Evolutionary conservation across 352 stramenopile genomes (phyloP).

Genomic region (Elongisporangium anandrum): DNA sequence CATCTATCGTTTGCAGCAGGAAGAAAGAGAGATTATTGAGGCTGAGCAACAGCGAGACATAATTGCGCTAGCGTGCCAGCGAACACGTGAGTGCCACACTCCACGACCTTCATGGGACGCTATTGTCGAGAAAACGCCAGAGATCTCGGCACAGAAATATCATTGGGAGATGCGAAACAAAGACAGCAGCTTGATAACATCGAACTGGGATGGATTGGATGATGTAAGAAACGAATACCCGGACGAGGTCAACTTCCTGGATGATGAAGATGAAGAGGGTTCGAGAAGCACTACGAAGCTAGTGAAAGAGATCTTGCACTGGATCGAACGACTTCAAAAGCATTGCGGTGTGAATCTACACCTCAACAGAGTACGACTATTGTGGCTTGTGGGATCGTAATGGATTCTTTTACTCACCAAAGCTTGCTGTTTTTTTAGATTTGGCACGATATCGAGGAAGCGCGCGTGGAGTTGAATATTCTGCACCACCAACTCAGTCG

Average conservation of each 20-base stretch:
- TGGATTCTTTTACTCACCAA: background rate
- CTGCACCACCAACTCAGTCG: constrained; percentile 63
- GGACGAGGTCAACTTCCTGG: constrained; percentile 5
- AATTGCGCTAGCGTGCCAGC: constrained; percentile 17
- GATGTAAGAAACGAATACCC: constrained; percentile 2
- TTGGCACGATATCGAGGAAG: constrained; percentile 75
- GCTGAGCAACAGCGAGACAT: constrained; percentile 20
- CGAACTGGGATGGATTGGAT: background rate
- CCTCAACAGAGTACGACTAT: constrained; percentile 49
- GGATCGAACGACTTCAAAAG: constrained; percentile 77
- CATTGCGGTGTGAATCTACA: constrained; percentile 75
- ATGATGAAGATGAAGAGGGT: background rate
- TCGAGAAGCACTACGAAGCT: constrained; percentile 32
- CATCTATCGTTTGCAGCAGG: constrained; percentile 13
- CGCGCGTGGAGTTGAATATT: constrained; percentile 70
- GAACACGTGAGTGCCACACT: constrained; percentile 53
- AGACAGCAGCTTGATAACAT: background rate
- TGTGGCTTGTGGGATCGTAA: background rate
- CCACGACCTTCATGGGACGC: constrained; percentile 56
- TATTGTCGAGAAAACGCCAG: constrained; percentile 55
- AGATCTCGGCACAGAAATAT: constrained; percentile 52
- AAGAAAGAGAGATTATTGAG: constrained; percentile 14
- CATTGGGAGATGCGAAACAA: constrained; percentile 37
- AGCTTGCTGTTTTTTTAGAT: constrained; percentile 27
- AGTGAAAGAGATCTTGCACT: constrained; percentile 72